Evolutionary conservation across 257 asterid species (phyloP), one percentile per base, ranked within the genome.

Genomic region (Solanum paucissectum): DNA sequence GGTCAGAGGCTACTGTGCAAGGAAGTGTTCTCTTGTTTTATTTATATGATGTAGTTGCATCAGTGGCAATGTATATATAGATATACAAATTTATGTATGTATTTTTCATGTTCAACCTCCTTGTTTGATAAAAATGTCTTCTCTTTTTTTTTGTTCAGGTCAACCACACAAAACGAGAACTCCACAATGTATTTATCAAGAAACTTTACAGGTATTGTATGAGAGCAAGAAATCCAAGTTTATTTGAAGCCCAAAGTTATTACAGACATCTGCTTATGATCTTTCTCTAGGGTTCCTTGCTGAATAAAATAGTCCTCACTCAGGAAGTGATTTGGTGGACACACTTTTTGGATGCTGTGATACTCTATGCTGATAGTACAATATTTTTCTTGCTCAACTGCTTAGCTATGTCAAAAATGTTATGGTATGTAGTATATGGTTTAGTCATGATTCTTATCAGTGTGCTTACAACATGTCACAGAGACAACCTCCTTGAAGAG

Each of bases 401-500:
- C 85, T 46, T 81, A 46, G 66, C 14, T 29, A 9, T 18, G 37
- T 76, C 84, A 42, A 44, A 42, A 79, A 79, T 79, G 62, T 27
- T 44, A 14, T 42, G 33, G 6, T 49, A 49, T 46, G 18, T 81
- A 27, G 25, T 37, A 14, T 46, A 13, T 81, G 68, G 27, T 81
- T 81, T 46, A 27, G 29, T 49, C 9, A 3, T 29, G 29, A 49
- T 79, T 79, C 85, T 79, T 27, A 79, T 79, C 60, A 40, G 36
- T 79, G 16, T 44, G 25, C 40, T 46, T 81, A 29, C 85, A 81
- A 46, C 68, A 46, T 81, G 68, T 29, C 20, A 46, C 94, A 97
- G 99, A 89, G 99, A 97, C 89, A 93, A 95, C 89, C 86, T 97
- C 90, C 94, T 97, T 49, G 99, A 96, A 90, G 99, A 97, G 90